Conservation (phyloP, 768 basidiomycete genomes). For the Amanita polypyramis region DNA sequence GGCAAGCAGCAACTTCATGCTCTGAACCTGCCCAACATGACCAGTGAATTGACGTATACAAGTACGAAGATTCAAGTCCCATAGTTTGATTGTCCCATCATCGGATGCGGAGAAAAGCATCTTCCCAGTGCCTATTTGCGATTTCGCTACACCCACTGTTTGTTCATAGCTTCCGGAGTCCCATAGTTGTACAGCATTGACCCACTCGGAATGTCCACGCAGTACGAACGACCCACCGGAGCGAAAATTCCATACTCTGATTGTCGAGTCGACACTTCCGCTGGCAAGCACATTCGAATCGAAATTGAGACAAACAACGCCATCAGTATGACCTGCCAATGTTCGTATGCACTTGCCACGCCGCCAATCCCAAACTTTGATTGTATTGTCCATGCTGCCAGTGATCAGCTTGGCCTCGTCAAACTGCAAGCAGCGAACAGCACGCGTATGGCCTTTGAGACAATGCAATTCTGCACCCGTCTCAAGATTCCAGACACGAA, state of each 20-base stretch:
- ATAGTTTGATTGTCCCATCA: conserved; percentile 86
- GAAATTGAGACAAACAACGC: conserved; percentile 85
- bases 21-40: conserved; percentile 93
- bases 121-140: conserved; percentile 70
- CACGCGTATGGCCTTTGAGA: conserved; percentile 84
- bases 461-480: conserved; percentile 76
- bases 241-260: conserved; percentile 91
- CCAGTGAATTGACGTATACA: conserved; percentile 82
- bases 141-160: conserved; percentile 12
- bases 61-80: conserved; percentile 76
- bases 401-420: conserved; percentile 94
- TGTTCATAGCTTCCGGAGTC: conserved; percentile 36
- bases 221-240: conserved; percentile 89
- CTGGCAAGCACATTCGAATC: conserved; percentile 88
- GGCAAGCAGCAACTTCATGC: conserved; percentile 66
- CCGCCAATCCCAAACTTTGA: conserved; percentile 96
- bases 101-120: conserved; percentile 98
- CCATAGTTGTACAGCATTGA: conserved; percentile 92
- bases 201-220: conserved; percentile 92
- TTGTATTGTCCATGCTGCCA: conserved; percentile 90
- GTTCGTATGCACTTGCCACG: conserved; percentile 81
- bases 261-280: conserved; percentile 89
- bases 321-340: conserved; percentile 83
- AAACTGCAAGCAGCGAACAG: conserved; percentile 89
- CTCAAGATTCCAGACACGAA: conserved; percentile 94